Conservation (phyloP, 1,284 basidiomycete genomes). For the Vanrija humicola region DNA sequence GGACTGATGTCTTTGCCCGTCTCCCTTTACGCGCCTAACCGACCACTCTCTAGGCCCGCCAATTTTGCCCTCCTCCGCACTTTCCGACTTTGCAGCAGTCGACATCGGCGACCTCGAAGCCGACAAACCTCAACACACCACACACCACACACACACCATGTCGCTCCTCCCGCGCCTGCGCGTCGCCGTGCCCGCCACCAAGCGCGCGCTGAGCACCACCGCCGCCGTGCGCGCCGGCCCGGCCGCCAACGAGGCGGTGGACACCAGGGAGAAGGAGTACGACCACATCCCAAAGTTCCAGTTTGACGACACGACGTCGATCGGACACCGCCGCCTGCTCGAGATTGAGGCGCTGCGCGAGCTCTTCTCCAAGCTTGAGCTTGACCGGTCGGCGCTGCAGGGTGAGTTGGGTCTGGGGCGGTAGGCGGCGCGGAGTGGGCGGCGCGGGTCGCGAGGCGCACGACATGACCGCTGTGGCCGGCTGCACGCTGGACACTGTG, state of each 20-base stretch:
- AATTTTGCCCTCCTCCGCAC: too few relatives aligned
- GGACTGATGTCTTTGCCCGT: too few relatives aligned
- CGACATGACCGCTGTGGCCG: too few relatives aligned
- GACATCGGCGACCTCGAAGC: too few relatives aligned
- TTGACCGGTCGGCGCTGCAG: conserved; percentile 74
- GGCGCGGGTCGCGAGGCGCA: background rate
- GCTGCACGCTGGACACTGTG: too few relatives aligned
- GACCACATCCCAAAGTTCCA: conserved; percentile 49
- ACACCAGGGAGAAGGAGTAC: background rate
- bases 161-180: too few relatives aligned
- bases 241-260: too few relatives aligned
- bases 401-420: conserved; percentile 54
- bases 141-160: too few relatives aligned
- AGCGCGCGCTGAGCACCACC: conserved; percentile 1
- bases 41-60: too few relatives aligned
- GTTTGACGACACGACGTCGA: conserved; percentile 59
- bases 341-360: conserved; percentile 66
- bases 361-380: conserved; percentile 74
- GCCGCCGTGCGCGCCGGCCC: background rate
- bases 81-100: too few relatives aligned
- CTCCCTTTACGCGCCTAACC: too few relatives aligned
- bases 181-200: background rate
- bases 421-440: background rate
- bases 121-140: too few relatives aligned
- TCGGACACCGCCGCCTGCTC: conserved; percentile 64